Evolutionary conservation across 306 rosid species (phyloP), one percentile per base, ranked within the genome.

Genomic region (Oemleria cerasiformis): DNA sequence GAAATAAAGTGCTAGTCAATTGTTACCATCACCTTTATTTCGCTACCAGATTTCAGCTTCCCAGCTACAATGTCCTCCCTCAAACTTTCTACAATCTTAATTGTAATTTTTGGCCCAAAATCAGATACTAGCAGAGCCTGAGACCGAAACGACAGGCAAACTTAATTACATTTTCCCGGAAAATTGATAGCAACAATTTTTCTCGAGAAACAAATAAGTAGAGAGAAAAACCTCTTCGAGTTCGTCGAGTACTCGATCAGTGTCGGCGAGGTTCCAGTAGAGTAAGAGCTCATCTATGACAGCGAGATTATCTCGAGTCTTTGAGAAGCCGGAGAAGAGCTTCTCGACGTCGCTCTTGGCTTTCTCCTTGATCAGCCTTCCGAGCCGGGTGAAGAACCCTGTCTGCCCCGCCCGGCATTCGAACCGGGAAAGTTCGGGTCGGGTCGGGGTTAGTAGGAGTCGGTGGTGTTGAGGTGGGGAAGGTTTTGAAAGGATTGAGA

Each of bases 201-300:
- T 70, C 65, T 56, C 13, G 20, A 34, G 54, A 74, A 40, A 60
- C 9, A 21, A 65, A 61, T 10, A 61, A 38, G 25, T 40, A 25
- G 11, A 54, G 42, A 36, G 39, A 36, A 5, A 38, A 71, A 94
- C 99, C 99, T 94, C 99, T 81, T 94, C 98, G 55, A 94, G 97
- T 60, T 91, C 90, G 59, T 94, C 99, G 74, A 94, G 99, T 53
- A 94, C 97, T 25, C 83, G 81, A 40, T 94, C 96, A 3, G 96
- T 94, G 41, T 94, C 99, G 36, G 97, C 88, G 75, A 94, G 96
- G 78, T 94, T 89, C 97, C 97, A 94, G 62, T 89, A 94, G 38
- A 94, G 92, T 12, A 94, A 88, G 38, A 94, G 97, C 90, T 94
- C 97, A 41, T 92, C 97, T 9, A 94, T 71, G 74, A 94, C 96